Evolutionary conservation across 768 basidiomycete genomes (phyloP), one percentile per base, ranked within the genome.

Genomic region (Kwoniella sp.): DNA sequence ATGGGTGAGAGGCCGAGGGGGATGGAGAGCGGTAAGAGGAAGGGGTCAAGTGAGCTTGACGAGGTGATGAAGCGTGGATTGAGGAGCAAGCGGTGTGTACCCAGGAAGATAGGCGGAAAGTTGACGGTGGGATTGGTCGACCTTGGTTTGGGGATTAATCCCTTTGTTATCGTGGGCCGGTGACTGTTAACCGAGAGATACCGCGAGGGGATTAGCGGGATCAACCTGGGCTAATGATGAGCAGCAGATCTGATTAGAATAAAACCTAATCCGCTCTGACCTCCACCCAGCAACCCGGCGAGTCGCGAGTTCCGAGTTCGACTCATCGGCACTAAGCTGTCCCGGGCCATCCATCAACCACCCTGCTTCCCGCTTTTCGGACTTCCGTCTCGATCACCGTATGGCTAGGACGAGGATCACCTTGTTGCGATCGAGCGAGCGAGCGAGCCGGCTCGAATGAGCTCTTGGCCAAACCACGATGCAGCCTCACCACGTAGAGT

Each of bases 181-280:
- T n/a, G n/a, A n/a, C n/a, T n/a, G n/a, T n/a, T 38, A 38, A 38
- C 37, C 37, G 37, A 32, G 31, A 32, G 37, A 38, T 38, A 38
- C 19, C 19, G 19, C 34, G 15, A 36, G 5, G 14, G 15, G 14
- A 36, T 38, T 5, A 38, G 37, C 37, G 37, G 37, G 37, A 38
- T 17, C 19, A 38, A 6, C 23, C 19, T 20, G 17, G 8, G 19
- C 34, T 15, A 19, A 5, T 6, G 7, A n/a, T n/a, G n/a, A n/a
- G n/a, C n/a, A n/a, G n/a, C n/a, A n/a, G n/a, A n/a, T n/a, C n/a
- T n/a, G n/a, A n/a, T n/a, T n/a, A n/a, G n/a, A n/a, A n/a, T n/a
- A n/a, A n/a, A n/a, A n/a, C n/a, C n/a, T n/a, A n/a, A n/a, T n/a
- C n/a, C n/a, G n/a, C n/a, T n/a, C n/a, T n/a, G n/a, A n/a, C n/a